Evolutionary conservation across 352 stramenopile species (phyloP).

Genomic region (Pythium monospermum): DNA sequence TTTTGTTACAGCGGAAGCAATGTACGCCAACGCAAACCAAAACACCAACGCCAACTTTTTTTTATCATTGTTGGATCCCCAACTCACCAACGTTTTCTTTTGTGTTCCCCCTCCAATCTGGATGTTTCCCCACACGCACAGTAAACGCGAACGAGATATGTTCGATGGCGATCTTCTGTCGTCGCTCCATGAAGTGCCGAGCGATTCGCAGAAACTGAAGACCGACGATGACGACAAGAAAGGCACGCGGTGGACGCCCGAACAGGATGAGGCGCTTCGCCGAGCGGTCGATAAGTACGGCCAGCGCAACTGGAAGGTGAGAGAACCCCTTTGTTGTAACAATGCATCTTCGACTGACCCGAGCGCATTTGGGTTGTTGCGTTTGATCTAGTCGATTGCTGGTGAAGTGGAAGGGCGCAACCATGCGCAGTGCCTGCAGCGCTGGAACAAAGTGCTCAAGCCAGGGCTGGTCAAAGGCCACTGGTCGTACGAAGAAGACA

Average conservation of each 20-base stretch:
- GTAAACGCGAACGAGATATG: constrained; percentile 43
- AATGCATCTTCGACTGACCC: not conserved
- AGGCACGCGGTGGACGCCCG: constrained; percentile 62
- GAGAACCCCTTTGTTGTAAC: not conserved
- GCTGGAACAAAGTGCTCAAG: constrained; percentile 80
- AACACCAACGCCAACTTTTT: no score
- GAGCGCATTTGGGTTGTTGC: not conserved
- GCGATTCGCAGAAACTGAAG: constrained; percentile 46
- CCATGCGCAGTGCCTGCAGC: constrained; percentile 56
- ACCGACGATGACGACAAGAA: constrained; percentile 43
- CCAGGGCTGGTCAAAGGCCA: constrained; percentile 87
- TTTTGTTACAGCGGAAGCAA: no score
- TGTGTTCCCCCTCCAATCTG: no score
- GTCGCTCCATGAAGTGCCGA: constrained; percentile 45
- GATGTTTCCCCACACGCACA: no score
- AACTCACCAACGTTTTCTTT: no score
- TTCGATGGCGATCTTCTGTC: constrained; percentile 30
- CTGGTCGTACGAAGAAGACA: constrained; percentile 85
- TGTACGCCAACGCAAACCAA: no score
- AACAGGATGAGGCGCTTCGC: constrained; percentile 77
- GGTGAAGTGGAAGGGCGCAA: constrained; percentile 35
- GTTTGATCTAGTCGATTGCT: constrained; percentile 27
- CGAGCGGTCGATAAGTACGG: constrained; percentile 70
- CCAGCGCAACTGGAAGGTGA: constrained; percentile 84
- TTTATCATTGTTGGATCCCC: no score